Base-by-base conservation (phyloP, 768 basidiomycete species). In the Leccinum boreale region DNA sequence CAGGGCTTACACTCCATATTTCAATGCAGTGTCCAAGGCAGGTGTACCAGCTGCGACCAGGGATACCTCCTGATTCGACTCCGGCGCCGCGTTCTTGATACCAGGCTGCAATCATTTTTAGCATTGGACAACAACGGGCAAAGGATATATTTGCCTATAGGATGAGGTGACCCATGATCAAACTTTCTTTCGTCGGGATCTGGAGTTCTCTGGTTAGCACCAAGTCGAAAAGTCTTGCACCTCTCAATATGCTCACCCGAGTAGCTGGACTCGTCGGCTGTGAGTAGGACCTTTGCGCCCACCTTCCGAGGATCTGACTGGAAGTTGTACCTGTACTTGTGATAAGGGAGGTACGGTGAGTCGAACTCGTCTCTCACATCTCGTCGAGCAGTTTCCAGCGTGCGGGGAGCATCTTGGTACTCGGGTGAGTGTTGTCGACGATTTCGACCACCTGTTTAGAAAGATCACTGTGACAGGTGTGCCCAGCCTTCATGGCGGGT, bases 31-130 rank as follows among this genome's bases (percentile, higher is more conserved):
- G 92, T 0, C 92, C 92, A 0, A 94, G 78, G 60, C 85, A 80
- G 1, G 92, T 94, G 69, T 91, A 94, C 75, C 90, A 94, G 64
- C 89, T 91, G 36, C 92, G 81, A 21, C 91, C 92, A 3, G 85
- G 79, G 42, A 67, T 65, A 24, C 78, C 69, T 19, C 77, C 71
- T 26, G 67, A 69, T 61, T 82, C 76, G 4, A 83, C 81, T 0
- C 90, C 90, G 28, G 86, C 84, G 17, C 89, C 89, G 3, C 77
- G 80, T 61, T 87, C 85, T 71, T 92, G 91, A 69, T 81, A 93
- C 92, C 91, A 94, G 21, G 93, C 91, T 91, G 60, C 15, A 10
- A 39, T 24, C 17, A 33, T n/a, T 14, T 42, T 63, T 6, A 65
- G 48, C 55, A 48, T 36, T 36, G 23, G 10, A 49, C 28, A 29